Base-by-base conservation (phyloP, 176 grass and related monocot species). In the Cymbopogon citratus region DNA sequence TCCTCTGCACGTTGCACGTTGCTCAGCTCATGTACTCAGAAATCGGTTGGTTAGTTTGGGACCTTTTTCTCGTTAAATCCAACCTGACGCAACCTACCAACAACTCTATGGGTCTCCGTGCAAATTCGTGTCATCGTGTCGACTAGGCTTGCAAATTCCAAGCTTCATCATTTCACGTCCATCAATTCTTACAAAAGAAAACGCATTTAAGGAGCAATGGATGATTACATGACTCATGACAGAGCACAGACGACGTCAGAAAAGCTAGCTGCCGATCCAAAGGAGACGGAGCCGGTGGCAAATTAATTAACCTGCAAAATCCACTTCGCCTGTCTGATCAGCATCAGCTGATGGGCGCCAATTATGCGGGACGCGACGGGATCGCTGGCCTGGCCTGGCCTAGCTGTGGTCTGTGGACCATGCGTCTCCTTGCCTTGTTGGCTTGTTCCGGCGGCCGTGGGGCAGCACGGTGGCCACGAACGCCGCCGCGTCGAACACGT, bases 331-430 rank as follows among this genome's bases (percentile, higher is more conserved):
- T 24, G 6, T 65, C 70, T 11, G 21, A 23, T 56, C 21, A 14
- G 12, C 14, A 63, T 29, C 11, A 38, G 40, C 24, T 19, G 46
- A 77, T 34, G 39, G 45, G n/a, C 15, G 12, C 48, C 48, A 85
- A 89, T 89, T 18, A 89, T 81, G 77, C 64, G 19, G 12, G 69
- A 48, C 36, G 57, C 9, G 57, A 62, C 39, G 60, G 19, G 60
- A 63, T 67, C 29, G 73, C 62, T 3, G 9, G 27, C 9, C 9
- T 15, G n/a, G 18, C 31, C 34, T 38, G 7, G 8, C 38, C 38
- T 6, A 9, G 0, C 38, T 40, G 38, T 39, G 38, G 38, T 36
- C 35, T 56, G 82, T 77, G 77, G 83, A 81, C 87, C 77, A 28
- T 9, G 63, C 25, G 2, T 18, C 46, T 2, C 24, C 71, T 11